Evolutionary conservation across 1,284 basidiomycete genomes (phyloP).

Genomic region (Malassezia brasiliensis): DNA sequence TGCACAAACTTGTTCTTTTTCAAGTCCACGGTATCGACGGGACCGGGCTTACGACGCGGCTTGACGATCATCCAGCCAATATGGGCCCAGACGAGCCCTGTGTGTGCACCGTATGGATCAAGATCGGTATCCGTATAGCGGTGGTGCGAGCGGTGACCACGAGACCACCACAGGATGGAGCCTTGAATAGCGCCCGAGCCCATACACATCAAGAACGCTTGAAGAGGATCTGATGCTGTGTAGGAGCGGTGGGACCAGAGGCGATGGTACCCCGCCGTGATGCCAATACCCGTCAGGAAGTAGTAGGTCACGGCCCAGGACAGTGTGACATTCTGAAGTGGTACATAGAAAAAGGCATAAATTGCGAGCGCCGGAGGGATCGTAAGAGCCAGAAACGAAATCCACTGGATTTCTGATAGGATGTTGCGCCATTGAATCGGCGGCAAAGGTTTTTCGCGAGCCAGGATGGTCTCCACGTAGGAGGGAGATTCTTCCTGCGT

Average conservation of each 20-base stretch:
- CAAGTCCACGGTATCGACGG: constrained; percentile 44
- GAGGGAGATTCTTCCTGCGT: not conserved
- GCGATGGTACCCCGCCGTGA: constrained; percentile 45
- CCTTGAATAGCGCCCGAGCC: constrained; percentile 44
- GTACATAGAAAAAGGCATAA: constrained; percentile 40
- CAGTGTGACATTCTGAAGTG: constrained; percentile 26
- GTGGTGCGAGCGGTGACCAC: constrained; percentile 48
- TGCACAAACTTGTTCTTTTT: constrained; percentile 43
- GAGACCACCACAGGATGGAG: constrained; percentile 47
- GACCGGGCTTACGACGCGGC: constrained; percentile 46
- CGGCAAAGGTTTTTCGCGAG: constrained; percentile 34
- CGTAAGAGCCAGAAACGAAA: constrained; percentile 41
- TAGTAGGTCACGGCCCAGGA: constrained; percentile 37
- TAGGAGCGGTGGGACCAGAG: constrained; percentile 47
- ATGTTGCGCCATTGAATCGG: constrained; percentile 40
- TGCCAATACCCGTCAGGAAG: constrained; percentile 45
- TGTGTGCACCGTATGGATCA: constrained; percentile 47
- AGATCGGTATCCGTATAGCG: constrained; percentile 48
- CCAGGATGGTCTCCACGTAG: constrained; percentile 16
- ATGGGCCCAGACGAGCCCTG: constrained; percentile 46
- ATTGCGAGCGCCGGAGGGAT: constrained; percentile 33
- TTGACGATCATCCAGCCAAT: constrained; percentile 48
- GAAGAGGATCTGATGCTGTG: constrained; percentile 33
- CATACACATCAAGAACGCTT: constrained; percentile 43
- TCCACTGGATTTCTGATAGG: constrained; percentile 44